Evolutionary conservation across 106 monocot species (phyloP), one percentile per base, ranked within the genome.

Genomic region (Alisma plantagoaquatica): DNA sequence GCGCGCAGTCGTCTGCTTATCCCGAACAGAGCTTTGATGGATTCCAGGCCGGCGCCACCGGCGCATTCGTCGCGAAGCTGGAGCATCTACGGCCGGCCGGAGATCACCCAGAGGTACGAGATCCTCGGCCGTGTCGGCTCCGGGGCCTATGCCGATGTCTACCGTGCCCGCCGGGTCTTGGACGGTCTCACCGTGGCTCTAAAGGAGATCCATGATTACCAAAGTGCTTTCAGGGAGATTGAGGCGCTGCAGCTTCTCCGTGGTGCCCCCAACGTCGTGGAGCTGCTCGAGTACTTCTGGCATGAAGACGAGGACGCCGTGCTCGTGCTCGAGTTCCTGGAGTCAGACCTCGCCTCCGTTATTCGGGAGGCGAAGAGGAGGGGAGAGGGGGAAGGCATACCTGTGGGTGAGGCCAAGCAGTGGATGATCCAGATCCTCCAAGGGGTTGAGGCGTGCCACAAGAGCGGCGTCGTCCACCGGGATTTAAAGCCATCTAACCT

Each of bases 101-200:
- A 88, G 59, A 88, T 96, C 70, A 84, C 77, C 16, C 38, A 54
- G 10, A 77, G 74, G 23, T 96, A 96, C 73, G 80, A 80, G 54
- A 78, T 96, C 73, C 68, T 81, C 45, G 63, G 62, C 33, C 70
- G 80, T 10, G 51, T 78, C 61, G 88, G 88, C 45, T 88, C 88
- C 56, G 94, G 94, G 23, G 62, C 94, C 18, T 96, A 96, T 78
- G 69, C 94, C 65, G 88, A 88, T 73, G 94, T 96, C 22, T 96
- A 96, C 73, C 80, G 77, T 22, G 88, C 35, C 43, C 83, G 80
- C 47, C 83, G 94, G 29, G 62, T 56, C 51, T 77, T 88, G 59
- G 88, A 88, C 60, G 75, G 64, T 32, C 58, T 73, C 21, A 2
- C 29, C 20, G 87, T 96, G 27, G 94, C 94, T 33, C 83, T 96